These are phyloP conservation scores for Pythium grandisporangium DNA, from an alignment of 352 stramenopile species.

Conservation along the genomic window DNA sequence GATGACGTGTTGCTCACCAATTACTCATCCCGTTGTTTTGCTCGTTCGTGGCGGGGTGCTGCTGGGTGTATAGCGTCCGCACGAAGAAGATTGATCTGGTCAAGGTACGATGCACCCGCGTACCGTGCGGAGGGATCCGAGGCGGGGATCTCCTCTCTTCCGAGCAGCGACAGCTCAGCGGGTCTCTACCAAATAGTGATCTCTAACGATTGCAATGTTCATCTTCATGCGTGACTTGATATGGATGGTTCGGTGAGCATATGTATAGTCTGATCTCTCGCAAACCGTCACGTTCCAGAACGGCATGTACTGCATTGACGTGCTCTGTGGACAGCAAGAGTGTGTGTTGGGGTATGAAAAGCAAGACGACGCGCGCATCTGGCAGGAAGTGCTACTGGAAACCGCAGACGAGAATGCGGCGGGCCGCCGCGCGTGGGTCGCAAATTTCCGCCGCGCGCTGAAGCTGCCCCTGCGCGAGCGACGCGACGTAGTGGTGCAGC, in stretches of 20 bases:
- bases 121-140: too few relatives aligned
- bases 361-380: slow-evolving; percentile 29
- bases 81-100: slow-evolving; percentile 65
- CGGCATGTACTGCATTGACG: slow-evolving; percentile 54
- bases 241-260: neutral
- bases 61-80: slow-evolving; percentile 18
- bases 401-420: slow-evolving; percentile 65
- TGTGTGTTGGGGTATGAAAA: slow-evolving; percentile 43
- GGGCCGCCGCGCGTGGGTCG: slow-evolving; percentile 56
- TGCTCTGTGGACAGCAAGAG: slow-evolving; percentile 27
- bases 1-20: too few relatives aligned
- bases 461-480: slow-evolving; percentile 40
- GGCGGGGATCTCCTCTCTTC: neutral
- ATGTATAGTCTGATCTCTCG: slow-evolving; percentile 28
- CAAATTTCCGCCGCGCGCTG: slow-evolving; percentile 40
- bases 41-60: neutral
- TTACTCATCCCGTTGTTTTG: too few relatives aligned
- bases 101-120: too few relatives aligned
- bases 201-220: neutral
- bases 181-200: neutral
- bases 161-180: neutral
- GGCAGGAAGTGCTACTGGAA: slow-evolving; percentile 60
- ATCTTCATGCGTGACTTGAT: too few relatives aligned
- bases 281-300: slow-evolving; percentile 22
- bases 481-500: slow-evolving; percentile 31